phyloP scores from a whole-genome alignment of 176 grass and related monocot species.

The Puya raimondii region DNA sequence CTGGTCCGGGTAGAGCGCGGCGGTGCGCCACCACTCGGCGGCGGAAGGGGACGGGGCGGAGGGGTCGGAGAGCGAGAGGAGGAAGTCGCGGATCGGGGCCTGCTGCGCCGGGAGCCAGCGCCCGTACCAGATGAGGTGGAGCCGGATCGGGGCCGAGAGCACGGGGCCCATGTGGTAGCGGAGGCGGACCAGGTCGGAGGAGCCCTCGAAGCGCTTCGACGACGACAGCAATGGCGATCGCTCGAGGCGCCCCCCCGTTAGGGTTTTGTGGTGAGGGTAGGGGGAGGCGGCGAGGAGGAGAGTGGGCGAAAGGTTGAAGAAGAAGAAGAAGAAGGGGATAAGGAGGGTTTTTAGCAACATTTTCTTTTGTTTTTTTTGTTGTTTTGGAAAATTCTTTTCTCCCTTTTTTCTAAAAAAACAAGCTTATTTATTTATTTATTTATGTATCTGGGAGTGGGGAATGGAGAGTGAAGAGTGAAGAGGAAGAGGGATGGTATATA shows the following conservation, averaged over 20 bases:
- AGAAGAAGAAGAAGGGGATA: not conserved
- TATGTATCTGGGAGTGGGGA: not conserved
- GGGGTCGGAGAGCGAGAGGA: conserved; percentile 49
- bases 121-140: conserved; percentile 94
- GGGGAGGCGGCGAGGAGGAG: not conserved
- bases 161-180: conserved; percentile 88
- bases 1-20: conserved; percentile 65
- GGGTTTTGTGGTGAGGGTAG: not conserved
- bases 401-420: too few species aligned
- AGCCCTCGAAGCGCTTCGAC: conserved; percentile 15
- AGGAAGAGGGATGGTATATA: not conserved
- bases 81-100: conserved; percentile 68
- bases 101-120: conserved; percentile 46
- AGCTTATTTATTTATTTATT: too few species aligned
- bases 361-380: too few species aligned
- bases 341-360: not conserved
- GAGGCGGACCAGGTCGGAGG: conserved; percentile 19
- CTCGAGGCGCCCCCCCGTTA: too few species aligned
- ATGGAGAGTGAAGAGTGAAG: not conserved
- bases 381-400: too few species aligned
- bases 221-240: not conserved
- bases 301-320: conserved; percentile 1
- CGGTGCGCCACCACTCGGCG: conserved; percentile 62
- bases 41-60: conserved; percentile 19
- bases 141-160: conserved; percentile 47